A percentile compares a stretch with the other conserved stretches of the same genome.
These are phyloP conservation scores for Eucalyptus viminalis DNA, from an alignment of 345 rosid genomes.

Conservation along the genomic window DNA sequence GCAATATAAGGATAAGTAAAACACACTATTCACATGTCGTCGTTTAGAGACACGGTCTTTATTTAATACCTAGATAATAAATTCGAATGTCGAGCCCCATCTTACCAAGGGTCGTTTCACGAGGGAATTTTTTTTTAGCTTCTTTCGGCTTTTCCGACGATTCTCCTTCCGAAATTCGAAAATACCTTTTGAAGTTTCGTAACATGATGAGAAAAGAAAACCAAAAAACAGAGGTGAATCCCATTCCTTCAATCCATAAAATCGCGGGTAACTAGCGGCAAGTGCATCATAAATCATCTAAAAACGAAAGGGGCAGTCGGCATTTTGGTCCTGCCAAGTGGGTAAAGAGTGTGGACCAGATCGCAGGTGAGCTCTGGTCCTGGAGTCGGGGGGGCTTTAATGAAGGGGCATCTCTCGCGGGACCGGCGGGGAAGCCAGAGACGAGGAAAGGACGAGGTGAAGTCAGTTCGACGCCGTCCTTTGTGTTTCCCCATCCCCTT, in stretches of 20 bases:
- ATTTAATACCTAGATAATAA: background rate
- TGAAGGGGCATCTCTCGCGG: background rate
- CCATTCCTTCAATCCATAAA: background rate
- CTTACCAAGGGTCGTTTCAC: fast-evolving
- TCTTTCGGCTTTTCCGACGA: background rate
- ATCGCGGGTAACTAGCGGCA: background rate
- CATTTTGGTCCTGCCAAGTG: background rate
- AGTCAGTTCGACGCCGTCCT: background rate
- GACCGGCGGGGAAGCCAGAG: background rate
- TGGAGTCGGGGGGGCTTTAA: background rate
- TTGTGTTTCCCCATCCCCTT: background rate
- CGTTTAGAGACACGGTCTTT: background rate
- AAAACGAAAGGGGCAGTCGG: background rate
- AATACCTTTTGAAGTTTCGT: background rate
- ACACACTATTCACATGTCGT: background rate
- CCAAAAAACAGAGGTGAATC: background rate
- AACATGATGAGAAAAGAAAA: background rate
- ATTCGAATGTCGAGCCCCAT: background rate
- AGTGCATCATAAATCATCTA: background rate
- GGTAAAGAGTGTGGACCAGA: background rate
- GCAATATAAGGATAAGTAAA: background rate
- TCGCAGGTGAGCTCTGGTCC: background rate
- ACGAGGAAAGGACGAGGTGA: background rate
- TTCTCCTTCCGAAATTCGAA: background rate
- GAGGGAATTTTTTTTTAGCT: background rate